Percentiles rank a stretch among this genome's conserved stretches.
Evolutionary conservation across 2,329 filamentous ascomycete species (phyloP).

Genomic region (Pseudogymnoascus sp.): DNA sequence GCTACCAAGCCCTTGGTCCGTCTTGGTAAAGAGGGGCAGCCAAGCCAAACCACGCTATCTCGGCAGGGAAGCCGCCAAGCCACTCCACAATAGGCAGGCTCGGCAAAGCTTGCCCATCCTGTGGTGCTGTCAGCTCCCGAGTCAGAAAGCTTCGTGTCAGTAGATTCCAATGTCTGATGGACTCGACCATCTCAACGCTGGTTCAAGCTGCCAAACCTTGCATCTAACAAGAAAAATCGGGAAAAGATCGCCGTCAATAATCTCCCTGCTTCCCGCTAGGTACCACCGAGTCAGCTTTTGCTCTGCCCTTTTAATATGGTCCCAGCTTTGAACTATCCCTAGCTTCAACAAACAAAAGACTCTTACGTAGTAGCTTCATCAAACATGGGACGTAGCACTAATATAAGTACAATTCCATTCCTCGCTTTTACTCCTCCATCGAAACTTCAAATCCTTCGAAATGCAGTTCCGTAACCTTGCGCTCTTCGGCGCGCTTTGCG

Average conservation of each 20-base stretch:
- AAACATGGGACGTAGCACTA: background rate
- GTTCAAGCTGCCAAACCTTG: background rate
- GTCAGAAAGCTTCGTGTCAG: constrained; percentile 2
- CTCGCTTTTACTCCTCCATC: background rate
- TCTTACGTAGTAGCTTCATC: background rate
- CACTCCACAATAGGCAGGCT: background rate
- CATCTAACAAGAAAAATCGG: background rate
- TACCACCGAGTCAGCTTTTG: background rate
- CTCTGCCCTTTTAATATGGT: background rate
- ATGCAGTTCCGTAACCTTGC: background rate
- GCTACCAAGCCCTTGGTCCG: background rate
- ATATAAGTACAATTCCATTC: background rate
- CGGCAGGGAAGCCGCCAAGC: background rate
- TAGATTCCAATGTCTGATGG: background rate
- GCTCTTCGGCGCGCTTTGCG: background rate
- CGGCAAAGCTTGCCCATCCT: background rate
- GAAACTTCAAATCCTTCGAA: background rate
- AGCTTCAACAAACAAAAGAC: background rate
- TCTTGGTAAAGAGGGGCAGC: background rate
- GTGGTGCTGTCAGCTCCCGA: background rate
- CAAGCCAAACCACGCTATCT: background rate
- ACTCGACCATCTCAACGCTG: background rate
- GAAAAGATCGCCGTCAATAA: background rate
- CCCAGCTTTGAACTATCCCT: background rate
- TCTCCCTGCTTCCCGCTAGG: background rate